Base-by-base conservation (phyloP, 2,329 filamentous ascomycete genomes). In the Cercospora brassicicola region DNA sequence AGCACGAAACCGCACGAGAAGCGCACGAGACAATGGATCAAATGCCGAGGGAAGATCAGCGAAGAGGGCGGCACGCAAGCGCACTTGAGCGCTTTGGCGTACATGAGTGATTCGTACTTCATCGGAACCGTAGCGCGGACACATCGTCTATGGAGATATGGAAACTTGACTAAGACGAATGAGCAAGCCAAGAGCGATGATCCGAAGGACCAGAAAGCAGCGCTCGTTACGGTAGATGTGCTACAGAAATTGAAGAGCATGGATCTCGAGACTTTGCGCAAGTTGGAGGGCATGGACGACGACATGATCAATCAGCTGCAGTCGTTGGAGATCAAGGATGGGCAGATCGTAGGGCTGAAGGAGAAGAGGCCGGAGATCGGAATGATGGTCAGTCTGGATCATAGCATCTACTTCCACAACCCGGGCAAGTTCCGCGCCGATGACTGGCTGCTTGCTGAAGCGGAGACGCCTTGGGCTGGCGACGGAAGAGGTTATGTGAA, bases 31-130 rank as follows among this genome's bases (percentile, higher is more conserved):
- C 80, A 86, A 77, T 94, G 93, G 92, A 85, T 93, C 71, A 89
- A 90, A 63, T 89, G 91, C 9, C 83, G 89, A 61, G 93, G 93
- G 33, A 84, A 80, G 66, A 95, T 98, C 75, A 91, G 89, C 51
- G 84, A 86, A 0, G 84, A 84, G 3, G 92, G 92, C 20, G 92
- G 93, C 1, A 88, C 90, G 71, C 87, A 91, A 75, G 92, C 93
- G 10, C 94, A 98, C 78, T 84, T 97, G 39, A 90, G 88, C 42
- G 95, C 95, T 8, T 84, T 99, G 69, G 94, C 94, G 26, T 99
- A 98, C 82, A 91, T 98, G 83, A 68, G 68, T 48, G 94, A 98
- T 81, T 91, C 87, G 77, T 95, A 92, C 82, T 98, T 99, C 81
- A 94, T 98, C 79, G 94, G 92, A 45, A 97, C 94, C 1, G 88